Percentiles rank a stretch among this genome's conserved stretches.
Evolutionary conservation across 495 filamentous ascomycete genomes (phyloP).

Genomic region (Paragyromitra xinjiangensis): DNA sequence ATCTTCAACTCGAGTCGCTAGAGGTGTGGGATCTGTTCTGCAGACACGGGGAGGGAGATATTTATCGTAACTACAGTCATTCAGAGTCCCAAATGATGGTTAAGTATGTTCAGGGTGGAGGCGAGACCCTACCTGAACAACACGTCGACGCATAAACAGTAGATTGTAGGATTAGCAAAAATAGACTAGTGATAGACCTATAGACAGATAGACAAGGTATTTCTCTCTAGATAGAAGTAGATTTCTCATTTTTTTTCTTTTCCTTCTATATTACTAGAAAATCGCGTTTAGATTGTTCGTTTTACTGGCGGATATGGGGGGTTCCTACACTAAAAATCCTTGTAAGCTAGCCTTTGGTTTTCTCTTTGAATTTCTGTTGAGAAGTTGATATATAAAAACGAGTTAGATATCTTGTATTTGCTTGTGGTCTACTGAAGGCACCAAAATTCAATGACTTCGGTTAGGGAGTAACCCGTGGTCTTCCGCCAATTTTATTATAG

Average conservation of each 20-base stretch:
- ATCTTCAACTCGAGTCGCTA: constrained; percentile 37
- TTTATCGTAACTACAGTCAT: constrained; percentile 43
- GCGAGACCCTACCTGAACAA: constrained; percentile 29
- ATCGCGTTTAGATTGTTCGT: not conserved
- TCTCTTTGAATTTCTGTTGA: not conserved
- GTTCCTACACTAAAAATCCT: not conserved
- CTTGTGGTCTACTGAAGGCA: not conserved
- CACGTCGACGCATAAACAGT: constrained; percentile 9
- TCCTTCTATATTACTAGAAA: not conserved
- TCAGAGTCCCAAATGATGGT: constrained; percentile 46
- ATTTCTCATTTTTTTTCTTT: constrained; percentile 19
- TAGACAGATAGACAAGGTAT: constrained; percentile 25
- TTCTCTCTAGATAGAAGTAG: constrained; percentile 21
- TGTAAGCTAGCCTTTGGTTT: not conserved
- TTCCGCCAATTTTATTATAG: too few relatives aligned
- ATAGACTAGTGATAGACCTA: constrained; percentile 17
- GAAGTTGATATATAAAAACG: too few relatives aligned
- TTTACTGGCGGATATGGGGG: not conserved
- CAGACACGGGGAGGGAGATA: constrained; percentile 30
- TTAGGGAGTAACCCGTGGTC: too few relatives aligned
- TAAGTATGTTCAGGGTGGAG: constrained; percentile 39
- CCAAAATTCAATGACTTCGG: not conserved
- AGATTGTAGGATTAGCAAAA: constrained; percentile 17
- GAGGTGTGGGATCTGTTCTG: constrained; percentile 45
- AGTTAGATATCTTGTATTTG: too few relatives aligned